Evolutionary conservation across 2,329 filamentous ascomycete genomes (phyloP), one percentile per base, ranked within the genome.

Genomic region (Sporothrix phasma): DNA sequence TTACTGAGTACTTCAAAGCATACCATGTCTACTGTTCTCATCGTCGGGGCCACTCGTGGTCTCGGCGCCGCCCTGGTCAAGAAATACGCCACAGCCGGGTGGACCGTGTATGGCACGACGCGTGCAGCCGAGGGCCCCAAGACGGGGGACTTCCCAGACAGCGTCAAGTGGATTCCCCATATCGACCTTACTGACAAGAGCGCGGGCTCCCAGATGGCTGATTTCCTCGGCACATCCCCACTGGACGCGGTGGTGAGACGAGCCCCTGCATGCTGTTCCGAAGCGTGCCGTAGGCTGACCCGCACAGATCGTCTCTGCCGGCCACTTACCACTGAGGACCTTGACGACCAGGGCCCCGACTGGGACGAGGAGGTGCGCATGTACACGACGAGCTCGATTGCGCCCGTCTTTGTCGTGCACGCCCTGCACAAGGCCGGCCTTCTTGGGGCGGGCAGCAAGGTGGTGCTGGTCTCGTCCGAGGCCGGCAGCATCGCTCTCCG

Each of bases 391-490:
- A 86, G 81, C 63, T 80, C 84, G 11, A 81, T 88, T 59, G 85
- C 82, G 0, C 85, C 86, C 1, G 83, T 87, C 5, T 88, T 90
- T 71, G 77, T 90, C 61, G 79, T 88, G 41, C 84, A 88, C 66
- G 75, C 80, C 19, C 81, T 90, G 4, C 78, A 80, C 39, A 82
- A 84, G 64, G 79, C 81, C 1, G 78, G 78, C 0, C 71, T 84
- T 39, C 71, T 89, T 37, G 70, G 19, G 19, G 19, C 43, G 3
- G 81, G 79, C 6, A 78, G 81, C 56, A 89, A 88, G 72, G 74
- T 90, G n/a, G 79, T 90, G 37, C 77, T 91, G 22, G 80, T 91
- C 41, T 87, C 84, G n/a, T 88, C 83, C 31, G 88, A 91, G 75
- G 81, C 84, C 34, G 88, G 88, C 26, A 87, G 83, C 69, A 88